Percentiles rank a stretch among this genome's conserved stretches.
Evolutionary conservation across 164 flowering plant species (phyloP).

Genomic region (Vitis rotundifolia): DNA sequence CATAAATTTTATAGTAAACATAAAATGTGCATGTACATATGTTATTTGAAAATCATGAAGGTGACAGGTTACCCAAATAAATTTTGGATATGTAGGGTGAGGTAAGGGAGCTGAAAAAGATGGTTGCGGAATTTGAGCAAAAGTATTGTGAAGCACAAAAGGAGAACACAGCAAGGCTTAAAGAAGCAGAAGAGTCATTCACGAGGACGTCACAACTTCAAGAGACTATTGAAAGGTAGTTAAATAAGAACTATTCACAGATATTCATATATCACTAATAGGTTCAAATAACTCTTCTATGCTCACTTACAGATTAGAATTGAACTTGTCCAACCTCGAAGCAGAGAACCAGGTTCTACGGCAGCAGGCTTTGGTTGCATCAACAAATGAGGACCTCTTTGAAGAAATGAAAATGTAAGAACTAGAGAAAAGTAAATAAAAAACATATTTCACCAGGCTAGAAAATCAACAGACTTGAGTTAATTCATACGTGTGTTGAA

Average conservation of each 20-base stretch:
- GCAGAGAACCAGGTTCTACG: conserved; percentile 88
- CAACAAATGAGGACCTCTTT: conserved; percentile 51
- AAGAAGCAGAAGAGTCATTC: conserved; percentile 60
- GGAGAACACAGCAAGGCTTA: conserved; percentile 44
- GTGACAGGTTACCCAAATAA: background rate
- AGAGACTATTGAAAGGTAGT: conserved; percentile 67
- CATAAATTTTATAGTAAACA: no score
- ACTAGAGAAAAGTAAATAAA: background rate
- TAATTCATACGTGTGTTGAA: no score
- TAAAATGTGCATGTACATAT: no score
- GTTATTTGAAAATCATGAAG: no score
- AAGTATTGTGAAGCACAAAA: conserved; percentile 43
- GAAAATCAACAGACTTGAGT: no score
- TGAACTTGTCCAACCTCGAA: conserved; percentile 66
- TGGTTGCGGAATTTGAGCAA: conserved; percentile 50
- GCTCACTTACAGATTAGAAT: conserved; percentile 49
- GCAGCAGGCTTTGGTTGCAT: conserved; percentile 70
- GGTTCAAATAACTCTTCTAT: conserved; percentile 10
- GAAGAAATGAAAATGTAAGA: conserved; percentile 61
- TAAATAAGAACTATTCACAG: background rate
- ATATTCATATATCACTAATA: background rate
- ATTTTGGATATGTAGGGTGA: conserved; percentile 38
- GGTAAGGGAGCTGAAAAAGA: conserved; percentile 41
- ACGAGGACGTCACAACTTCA: conserved; percentile 50
- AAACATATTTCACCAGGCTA: no score